Evolutionary conservation across 352 stramenopile genomes (phyloP).

Genomic region (Thraustochytrium striatum): DNA sequence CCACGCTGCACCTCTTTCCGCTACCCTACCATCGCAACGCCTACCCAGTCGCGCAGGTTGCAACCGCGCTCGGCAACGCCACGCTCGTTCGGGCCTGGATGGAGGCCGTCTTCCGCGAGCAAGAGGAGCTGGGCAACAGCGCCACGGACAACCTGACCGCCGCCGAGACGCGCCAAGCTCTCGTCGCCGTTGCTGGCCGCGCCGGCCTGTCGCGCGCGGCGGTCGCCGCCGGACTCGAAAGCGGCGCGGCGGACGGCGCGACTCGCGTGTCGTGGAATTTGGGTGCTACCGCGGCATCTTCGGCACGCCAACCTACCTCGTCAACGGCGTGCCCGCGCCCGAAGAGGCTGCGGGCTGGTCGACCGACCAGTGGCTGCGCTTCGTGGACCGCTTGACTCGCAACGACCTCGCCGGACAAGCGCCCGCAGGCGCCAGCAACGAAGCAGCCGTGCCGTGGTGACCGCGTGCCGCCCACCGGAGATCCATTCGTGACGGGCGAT

Average conservation of each 20-base stretch:
- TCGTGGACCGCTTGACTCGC: not conserved
- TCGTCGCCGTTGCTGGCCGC: slow-evolving; percentile 9
- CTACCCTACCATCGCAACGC: slow-evolving; percentile 50
- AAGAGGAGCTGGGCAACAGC: slow-evolving; percentile 49
- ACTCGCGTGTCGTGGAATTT: slow-evolving; percentile 50
- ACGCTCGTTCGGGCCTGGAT: slow-evolving; percentile 39
- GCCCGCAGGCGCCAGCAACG: not conserved
- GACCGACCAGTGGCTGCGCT: slow-evolving; percentile 10
- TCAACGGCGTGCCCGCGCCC: slow-evolving; percentile 46
- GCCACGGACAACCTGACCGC: slow-evolving; percentile 4
- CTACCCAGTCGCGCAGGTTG: slow-evolving; percentile 1
- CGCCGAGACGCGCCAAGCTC: not conserved
- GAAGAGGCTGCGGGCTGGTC: slow-evolving; percentile 19
- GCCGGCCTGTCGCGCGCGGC: not conserved
- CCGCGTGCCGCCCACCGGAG: not conserved
- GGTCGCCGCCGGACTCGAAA: not conserved
- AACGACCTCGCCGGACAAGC: not conserved
- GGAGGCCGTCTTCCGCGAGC: slow-evolving; percentile 30
- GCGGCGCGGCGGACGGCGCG: not conserved
- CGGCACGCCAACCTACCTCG: slow-evolving; percentile 49
- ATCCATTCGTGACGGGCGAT: not conserved
- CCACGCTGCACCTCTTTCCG: slow-evolving; percentile 48
- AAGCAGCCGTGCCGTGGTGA: not conserved
- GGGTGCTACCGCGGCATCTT: slow-evolving; percentile 39
- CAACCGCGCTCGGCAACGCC: not conserved